phyloP scores from a whole-genome alignment of 2,329 filamentous ascomycete genomes.

The Fusarium sterilihyphosum region DNA sequence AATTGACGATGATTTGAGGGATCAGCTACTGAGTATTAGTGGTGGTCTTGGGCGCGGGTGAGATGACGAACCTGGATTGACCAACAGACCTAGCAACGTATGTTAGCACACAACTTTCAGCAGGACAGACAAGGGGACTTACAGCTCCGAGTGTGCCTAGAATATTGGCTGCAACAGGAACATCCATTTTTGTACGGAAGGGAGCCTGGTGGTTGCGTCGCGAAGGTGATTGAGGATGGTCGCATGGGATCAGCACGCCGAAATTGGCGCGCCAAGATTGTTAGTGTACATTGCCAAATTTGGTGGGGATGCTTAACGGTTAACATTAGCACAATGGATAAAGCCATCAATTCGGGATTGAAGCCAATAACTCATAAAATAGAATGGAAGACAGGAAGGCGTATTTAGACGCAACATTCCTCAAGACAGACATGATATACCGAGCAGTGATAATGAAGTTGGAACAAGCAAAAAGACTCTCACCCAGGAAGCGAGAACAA shows the following conservation, averaged over 20 bases:
- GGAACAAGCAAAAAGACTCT: not conserved
- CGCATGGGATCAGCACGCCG: not conserved
- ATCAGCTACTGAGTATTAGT: constrained; percentile 60
- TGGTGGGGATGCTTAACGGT: constrained; percentile 13
- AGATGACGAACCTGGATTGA: constrained; percentile 64
- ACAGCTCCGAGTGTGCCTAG: constrained; percentile 69
- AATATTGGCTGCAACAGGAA: constrained; percentile 65
- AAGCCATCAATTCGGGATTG: not conserved
- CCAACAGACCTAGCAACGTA: constrained; percentile 63
- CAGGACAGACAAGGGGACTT: constrained; percentile 15
- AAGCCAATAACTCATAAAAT: not conserved
- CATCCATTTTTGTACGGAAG: constrained; percentile 55
- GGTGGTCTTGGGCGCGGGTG: no score
- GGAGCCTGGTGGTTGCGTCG: not conserved
- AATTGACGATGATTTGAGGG: constrained; percentile 76
- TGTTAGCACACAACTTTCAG: not conserved
- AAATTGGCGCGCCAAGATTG: constrained; percentile 11
- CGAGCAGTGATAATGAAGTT: not conserved
- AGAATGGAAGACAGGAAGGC: not conserved
- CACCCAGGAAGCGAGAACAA: no score
- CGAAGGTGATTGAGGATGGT: not conserved
- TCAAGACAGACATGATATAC: not conserved
- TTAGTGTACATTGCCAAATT: not conserved
- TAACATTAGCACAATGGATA: not conserved
- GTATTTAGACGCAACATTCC: rapidly evolving